Conservation (phyloP, 768 basidiomycete genomes). For the Vararia minispora region DNA sequence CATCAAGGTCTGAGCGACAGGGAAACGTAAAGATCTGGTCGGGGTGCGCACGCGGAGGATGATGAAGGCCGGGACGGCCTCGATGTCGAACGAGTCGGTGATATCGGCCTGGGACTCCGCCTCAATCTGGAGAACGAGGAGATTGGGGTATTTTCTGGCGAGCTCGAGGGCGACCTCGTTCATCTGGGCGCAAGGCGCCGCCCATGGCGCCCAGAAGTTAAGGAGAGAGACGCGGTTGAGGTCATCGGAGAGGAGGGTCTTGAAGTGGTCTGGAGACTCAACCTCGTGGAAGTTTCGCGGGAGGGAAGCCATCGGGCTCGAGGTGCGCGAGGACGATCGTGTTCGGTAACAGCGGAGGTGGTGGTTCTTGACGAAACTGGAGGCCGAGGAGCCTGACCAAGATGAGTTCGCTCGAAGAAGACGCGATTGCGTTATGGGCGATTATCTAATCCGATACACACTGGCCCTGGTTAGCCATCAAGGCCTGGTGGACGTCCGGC, state of each 20-base stretch:
- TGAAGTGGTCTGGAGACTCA: conserved; percentile 59
- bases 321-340: too few species aligned
- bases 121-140: conserved; percentile 76
- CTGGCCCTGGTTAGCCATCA: too few species aligned
- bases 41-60: conserved; percentile 55
- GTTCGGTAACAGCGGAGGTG: too few species aligned
- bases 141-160: conserved; percentile 52
- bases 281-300: conserved; percentile 36
- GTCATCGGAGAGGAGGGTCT: conserved; percentile 61
- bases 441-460: too few species aligned
- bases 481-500: too few species aligned
- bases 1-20: not conserved
- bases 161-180: conserved; percentile 68
- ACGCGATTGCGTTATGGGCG: too few species aligned
- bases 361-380: too few species aligned
- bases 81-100: conserved; percentile 84
- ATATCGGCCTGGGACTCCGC: conserved; percentile 77
- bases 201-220: conserved; percentile 94
- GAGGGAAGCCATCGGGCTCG: conserved; percentile 3
- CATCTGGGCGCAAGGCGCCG: conserved; percentile 84
- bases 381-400: too few species aligned
- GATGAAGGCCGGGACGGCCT: conserved; percentile 79
- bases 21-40: not conserved
- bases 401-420: too few species aligned
- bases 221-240: conserved; percentile 75